phyloP scores from a whole-genome alignment of 768 basidiomycete species.

The Boletus rubropictus region DNA sequence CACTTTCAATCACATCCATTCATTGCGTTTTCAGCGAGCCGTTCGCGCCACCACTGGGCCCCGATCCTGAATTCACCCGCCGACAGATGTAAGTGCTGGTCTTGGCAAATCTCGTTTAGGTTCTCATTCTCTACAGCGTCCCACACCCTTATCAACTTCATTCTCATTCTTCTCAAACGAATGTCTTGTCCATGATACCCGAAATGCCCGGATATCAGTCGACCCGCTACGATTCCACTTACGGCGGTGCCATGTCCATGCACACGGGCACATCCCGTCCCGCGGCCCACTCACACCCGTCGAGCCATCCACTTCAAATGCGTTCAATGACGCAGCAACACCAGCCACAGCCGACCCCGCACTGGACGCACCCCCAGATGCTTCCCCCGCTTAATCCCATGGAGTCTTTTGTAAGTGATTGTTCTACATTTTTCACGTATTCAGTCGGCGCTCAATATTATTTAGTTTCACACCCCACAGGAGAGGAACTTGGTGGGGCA shows the following conservation, averaged over 20 bases:
- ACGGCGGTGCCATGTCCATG: conserved; percentile 33
- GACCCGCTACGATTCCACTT: conserved; percentile 47
- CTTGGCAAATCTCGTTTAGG: not conserved
- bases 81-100: conserved; percentile 41
- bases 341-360: conserved; percentile 31
- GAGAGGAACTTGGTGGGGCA: conserved; percentile 47
- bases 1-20: conserved; percentile 3
- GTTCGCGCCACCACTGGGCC: conserved; percentile 39
- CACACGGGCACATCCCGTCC: conserved; percentile 35
- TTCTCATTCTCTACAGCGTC: conserved; percentile 30
- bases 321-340: conserved; percentile 47
- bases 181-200: conserved; percentile 52
- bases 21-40: conserved; percentile 35
- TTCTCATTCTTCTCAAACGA: conserved; percentile 38
- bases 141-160: conserved; percentile 41
- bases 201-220: conserved; percentile 50
- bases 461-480: conserved; percentile 32
- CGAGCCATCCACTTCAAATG: conserved; percentile 37
- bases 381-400: conserved; percentile 46
- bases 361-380: conserved; percentile 49
- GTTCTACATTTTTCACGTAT: not conserved
- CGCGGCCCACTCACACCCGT: conserved; percentile 26
- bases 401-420: conserved; percentile 57
- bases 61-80: conserved; percentile 40
- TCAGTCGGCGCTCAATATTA: conserved; percentile 8